Evolutionary conservation across 805 yeast species (phyloP).

Genomic region (Komagataella pseudopastoris): DNA sequence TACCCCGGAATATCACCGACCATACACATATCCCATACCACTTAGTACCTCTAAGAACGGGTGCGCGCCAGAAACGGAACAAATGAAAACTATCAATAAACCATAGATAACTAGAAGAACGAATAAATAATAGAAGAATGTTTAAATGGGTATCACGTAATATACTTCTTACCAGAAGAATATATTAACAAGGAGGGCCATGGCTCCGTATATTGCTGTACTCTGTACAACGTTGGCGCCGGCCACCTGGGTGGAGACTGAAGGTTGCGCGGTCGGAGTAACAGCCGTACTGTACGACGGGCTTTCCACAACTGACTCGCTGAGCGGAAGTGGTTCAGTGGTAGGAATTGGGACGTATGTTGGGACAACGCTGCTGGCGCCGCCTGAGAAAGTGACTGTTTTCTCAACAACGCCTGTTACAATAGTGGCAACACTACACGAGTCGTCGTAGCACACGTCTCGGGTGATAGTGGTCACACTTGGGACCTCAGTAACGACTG

Average conservation of each 20-base stretch:
- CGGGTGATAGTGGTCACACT: neutral
- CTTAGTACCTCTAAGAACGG: too few species aligned
- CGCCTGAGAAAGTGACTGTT: too few species aligned
- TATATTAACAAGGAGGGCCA: neutral
- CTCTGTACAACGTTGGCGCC: neutral
- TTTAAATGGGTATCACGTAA: too few species aligned
- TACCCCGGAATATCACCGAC: too few species aligned
- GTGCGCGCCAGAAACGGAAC: too few species aligned
- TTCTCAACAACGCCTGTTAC: too few species aligned
- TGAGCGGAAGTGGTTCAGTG: neutral
- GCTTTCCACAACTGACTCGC: conserved; percentile 1
- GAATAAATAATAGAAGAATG: too few species aligned
- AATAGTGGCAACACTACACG: too few species aligned
- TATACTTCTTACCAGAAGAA: neutral
- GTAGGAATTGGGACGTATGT: neutral
- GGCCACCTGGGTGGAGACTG: neutral
- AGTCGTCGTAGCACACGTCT: too few species aligned
- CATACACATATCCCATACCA: too few species aligned
- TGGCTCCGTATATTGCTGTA: neutral
- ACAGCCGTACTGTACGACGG: conserved; percentile 1
- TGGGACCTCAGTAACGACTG: neutral
- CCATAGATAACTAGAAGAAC: too few species aligned
- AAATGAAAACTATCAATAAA: too few species aligned
- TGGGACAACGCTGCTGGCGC: neutral
- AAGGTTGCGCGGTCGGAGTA: neutral